Evolutionary conservation across 176 grass and related monocot genomes (phyloP).

Genomic region (barley (Hordeum vulgare)): MorexV3_pseudomolecules_assembly NC_058521.1:553182472-553182971

Average conservation of each 20-base stretch:
- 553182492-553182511: slow-evolving; percentile 45
- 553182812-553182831: background rate
- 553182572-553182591: slow-evolving; percentile 13
- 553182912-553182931: slow-evolving; percentile 5
- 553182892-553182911: background rate
- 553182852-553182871: background rate
- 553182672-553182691: slow-evolving; percentile 38
- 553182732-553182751: slow-evolving; percentile 21
- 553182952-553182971: background rate
- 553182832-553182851: background rate
- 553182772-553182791: background rate
- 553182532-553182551: slow-evolving; percentile 28
- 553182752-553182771: background rate
- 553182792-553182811: background rate
- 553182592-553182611: background rate
- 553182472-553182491: slow-evolving; percentile 51
- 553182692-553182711: slow-evolving; percentile 75
- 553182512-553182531: slow-evolving; percentile 47
- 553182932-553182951: background rate
- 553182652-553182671: slow-evolving; percentile 23
- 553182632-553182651: background rate
- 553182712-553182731: slow-evolving; percentile 65
- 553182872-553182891: background rate
- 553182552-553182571: slow-evolving; percentile 34
- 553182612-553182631: background rate